phyloP scores from a whole-genome alignment of 2,329 filamentous ascomycete species.

The Cladophialophora yegresii region DNA sequence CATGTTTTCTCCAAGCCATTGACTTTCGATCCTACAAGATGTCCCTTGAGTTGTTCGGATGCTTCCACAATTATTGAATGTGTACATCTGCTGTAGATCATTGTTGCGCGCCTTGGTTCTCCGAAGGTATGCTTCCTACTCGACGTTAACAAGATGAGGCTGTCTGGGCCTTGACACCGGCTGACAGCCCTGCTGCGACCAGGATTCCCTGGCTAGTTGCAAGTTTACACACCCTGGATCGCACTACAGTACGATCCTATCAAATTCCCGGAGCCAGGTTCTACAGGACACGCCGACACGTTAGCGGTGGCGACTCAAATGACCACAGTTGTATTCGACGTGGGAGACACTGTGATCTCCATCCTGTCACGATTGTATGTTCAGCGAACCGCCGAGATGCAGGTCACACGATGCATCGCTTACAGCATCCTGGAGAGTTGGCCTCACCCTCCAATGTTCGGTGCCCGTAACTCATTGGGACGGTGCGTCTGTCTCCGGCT shows the following conservation, averaged over 20 bases:
- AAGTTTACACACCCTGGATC: background rate
- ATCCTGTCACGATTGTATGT: background rate
- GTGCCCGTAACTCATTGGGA: background rate
- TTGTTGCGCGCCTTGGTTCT: background rate
- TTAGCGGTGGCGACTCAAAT: background rate
- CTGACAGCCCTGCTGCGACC: background rate
- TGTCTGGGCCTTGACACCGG: background rate
- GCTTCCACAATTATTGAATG: background rate
- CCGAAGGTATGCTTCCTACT: background rate
- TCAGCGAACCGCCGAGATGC: background rate
- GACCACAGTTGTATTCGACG: background rate
- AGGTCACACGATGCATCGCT: background rate
- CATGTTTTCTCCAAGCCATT: background rate
- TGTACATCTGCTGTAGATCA: background rate
- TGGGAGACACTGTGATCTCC: background rate
- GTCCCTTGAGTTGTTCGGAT: background rate
- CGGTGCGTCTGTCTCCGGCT: background rate
- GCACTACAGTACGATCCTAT: background rate
- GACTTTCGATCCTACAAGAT: background rate
- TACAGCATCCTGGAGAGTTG: background rate
- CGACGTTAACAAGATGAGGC: background rate
- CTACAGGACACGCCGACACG: background rate
- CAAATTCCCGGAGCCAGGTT: background rate
- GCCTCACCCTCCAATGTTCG: background rate
- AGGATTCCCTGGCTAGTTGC: background rate